A percentile compares a stretch with the other conserved stretches of the same genome.
Conservation (phyloP, 805 yeast genomes). For the Candida nemodendra region DNA sequence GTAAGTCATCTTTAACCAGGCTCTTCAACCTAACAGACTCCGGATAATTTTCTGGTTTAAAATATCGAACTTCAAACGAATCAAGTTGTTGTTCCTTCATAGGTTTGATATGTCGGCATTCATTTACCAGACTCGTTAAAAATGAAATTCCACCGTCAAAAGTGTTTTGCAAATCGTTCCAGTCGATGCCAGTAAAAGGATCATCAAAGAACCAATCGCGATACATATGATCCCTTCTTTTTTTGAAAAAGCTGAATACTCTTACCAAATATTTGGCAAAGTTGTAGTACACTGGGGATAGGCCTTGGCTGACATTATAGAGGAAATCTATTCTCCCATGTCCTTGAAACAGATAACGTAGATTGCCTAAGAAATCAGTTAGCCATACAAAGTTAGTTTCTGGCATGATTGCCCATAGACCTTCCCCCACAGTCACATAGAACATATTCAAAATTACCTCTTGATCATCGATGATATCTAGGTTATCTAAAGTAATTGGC, state of each 20-base stretch:
- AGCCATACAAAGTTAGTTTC: conserved; percentile 15
- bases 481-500: conserved; percentile 14
- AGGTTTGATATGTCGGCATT: too few relatives aligned
- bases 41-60: conserved; percentile 11
- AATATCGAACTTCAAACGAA: conserved; percentile 9
- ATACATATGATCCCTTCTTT: conserved; percentile 12
- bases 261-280: conserved; percentile 17
- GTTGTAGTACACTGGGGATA: background rate
- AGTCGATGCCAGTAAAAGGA: conserved; percentile 7
- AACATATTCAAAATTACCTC: conserved; percentile 17
- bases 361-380: conserved; percentile 19
- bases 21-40: background rate
- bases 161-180: too few relatives aligned
- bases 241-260: conserved; percentile 15
- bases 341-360: conserved; percentile 13
- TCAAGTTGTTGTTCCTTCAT: conserved; percentile 8
- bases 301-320: conserved; percentile 1
- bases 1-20: background rate
- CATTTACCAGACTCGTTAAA: too few relatives aligned
- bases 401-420: conserved; percentile 21
- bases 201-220: conserved; percentile 9
- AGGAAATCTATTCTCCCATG: conserved; percentile 13
- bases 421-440: conserved; percentile 20
- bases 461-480: conserved; percentile 7
- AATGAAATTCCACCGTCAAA: too few relatives aligned